Evolutionary conservation across 345 rosid genomes (phyloP), one percentile per base, ranked within the genome.

Genomic region (Viola odorata): DNA sequence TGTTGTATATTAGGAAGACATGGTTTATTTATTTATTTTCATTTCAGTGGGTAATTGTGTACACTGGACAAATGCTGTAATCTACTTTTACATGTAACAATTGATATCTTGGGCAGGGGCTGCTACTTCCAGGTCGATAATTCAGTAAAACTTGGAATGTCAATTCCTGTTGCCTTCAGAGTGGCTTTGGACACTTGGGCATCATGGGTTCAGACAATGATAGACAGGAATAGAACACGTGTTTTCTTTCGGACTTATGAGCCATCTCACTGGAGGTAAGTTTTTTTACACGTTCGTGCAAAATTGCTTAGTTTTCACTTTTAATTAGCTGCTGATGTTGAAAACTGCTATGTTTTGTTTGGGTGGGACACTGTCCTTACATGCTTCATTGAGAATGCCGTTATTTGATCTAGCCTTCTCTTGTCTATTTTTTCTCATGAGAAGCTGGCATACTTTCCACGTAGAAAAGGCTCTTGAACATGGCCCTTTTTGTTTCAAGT

Each of bases 231-330:
- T 57, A 88, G 76, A 74, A 91, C 97, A 0, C 80, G 59, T 0
- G 84, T 91, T 50, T 73, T 91, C 73, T 81, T 91, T 67, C 84
- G 97, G 55, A 84, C 96, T 39, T 88, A 82, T 53, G 97, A 91
- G 77, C 91, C 97, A 73, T 84, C 89, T 12, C 97, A 91, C 61
- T 91, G 96, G 96, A 75, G 91, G 98, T 91, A 80, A 42, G 61
- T 50, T 58, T 62, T 60, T 32, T 11, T 42, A 11, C 11, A 1
- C 11, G 3, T 8, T n/a, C n/a, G 23, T 53, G 55, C 45, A 5
- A 47, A 47, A 7, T 6, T 47, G 12, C 12, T 62, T 51, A 8
- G 11, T 41, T 12, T 41, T 63, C 32, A 23, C 32, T 23, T 23
- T 23, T 23, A 23, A 2, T 23, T 23, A 23, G 32, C 32, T 23